Conservation (phyloP, 176 grass and related monocot species). For the Thinopyrum elongatum region DNA sequence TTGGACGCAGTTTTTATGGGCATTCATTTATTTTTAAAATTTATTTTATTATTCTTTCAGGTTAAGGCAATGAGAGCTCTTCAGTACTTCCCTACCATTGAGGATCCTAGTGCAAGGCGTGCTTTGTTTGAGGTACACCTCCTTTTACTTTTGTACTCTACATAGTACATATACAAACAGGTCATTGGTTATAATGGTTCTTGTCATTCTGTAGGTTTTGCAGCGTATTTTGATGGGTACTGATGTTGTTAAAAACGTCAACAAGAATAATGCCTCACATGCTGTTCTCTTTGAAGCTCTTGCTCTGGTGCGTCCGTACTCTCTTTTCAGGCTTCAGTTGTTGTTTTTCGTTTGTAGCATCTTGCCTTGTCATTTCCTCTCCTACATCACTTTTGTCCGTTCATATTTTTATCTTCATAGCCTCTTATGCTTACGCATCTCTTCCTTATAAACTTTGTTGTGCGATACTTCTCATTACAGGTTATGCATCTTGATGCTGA, state of each 20-base stretch:
- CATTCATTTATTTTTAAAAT: not conserved
- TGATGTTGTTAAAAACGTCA: conserved; percentile 99
- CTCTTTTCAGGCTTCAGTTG: not conserved
- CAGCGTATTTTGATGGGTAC: conserved; percentile 99
- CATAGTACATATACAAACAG: not conserved
- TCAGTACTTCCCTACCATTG: conserved; percentile 93
- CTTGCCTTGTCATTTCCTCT: not conserved
- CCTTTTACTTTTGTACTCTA: not conserved
- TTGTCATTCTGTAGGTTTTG: conserved; percentile 66
- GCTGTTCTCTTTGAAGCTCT: conserved; percentile 99
- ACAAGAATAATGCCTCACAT: conserved; percentile 99
- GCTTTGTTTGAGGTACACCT: conserved; percentile 88
- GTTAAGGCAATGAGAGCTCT: conserved; percentile 99
- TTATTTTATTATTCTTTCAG: conserved; percentile 40
- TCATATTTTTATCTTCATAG: not conserved
- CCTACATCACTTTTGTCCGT: not conserved
- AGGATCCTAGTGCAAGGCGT: conserved; percentile 86
- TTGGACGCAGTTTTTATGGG: not conserved
- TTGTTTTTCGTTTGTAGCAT: conserved; percentile 1
- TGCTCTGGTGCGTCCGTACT: conserved; percentile 71
- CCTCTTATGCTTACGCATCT: not conserved
- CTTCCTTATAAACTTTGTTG: conserved; percentile 14
- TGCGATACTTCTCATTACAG: conserved; percentile 37
- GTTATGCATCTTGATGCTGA: conserved; percentile 99
- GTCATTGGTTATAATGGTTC: not conserved